phyloP scores from a whole-genome alignment of 1,284 basidiomycete genomes.

The Melanopsichium pennsylvanicum region DNA sequence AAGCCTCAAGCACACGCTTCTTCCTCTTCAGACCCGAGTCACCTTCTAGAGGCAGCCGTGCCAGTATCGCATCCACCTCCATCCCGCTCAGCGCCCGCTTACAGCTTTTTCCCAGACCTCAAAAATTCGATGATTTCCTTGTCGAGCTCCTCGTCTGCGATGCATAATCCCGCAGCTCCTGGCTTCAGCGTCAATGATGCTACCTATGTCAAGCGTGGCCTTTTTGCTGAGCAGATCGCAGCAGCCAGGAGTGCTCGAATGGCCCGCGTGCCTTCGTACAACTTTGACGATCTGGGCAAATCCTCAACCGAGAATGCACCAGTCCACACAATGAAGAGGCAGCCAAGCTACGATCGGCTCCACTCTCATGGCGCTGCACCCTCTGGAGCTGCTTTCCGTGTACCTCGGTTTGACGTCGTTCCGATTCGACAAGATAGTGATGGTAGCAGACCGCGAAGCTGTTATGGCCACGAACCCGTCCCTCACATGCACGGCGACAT shows the following conservation, averaged over 20 bases:
- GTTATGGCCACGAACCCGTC: background rate
- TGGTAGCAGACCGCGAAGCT: slow-evolving; percentile 3
- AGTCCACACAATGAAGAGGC: slow-evolving; percentile 2
- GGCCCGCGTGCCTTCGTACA: slow-evolving; percentile 25
- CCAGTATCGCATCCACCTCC: background rate
- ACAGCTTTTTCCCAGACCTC: slow-evolving; percentile 35
- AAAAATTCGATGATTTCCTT: slow-evolving; percentile 2
- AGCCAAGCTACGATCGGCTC: slow-evolving; percentile 28
- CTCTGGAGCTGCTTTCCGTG: slow-evolving; percentile 7
- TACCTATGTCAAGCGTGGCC: slow-evolving; percentile 20
- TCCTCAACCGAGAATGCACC: background rate
- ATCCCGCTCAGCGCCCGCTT: slow-evolving; percentile 4
- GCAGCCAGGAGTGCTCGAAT: slow-evolving; percentile 30
- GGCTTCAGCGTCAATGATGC: slow-evolving; percentile 26
- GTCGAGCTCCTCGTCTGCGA: background rate
- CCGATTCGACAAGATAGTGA: background rate
- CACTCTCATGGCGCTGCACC: background rate
- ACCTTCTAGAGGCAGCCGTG: background rate
- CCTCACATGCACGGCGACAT: slow-evolving; percentile 7
- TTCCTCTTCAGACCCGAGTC: background rate
- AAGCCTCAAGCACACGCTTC: background rate
- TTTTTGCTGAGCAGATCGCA: slow-evolving; percentile 41
- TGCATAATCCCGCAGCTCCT: background rate
- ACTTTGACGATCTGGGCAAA: slow-evolving; percentile 17
- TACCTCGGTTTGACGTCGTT: slow-evolving; percentile 24